phyloP scores from a whole-genome alignment of 2,329 filamentous ascomycete species.

The Colletotrichum higginsianum region DNA sequence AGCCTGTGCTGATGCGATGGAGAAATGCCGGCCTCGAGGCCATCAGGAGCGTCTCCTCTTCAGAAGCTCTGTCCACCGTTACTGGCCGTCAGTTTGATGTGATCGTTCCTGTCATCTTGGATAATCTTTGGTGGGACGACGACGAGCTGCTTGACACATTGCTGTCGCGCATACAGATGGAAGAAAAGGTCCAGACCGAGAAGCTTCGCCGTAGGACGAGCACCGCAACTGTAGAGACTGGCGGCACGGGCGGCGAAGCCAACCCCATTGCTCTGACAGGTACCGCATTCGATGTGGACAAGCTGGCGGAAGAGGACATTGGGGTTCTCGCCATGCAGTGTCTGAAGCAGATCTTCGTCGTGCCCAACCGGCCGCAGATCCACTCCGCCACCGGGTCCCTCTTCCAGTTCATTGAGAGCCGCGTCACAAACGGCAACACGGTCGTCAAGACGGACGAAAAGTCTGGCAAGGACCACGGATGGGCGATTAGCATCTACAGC shows the following conservation, averaged over 20 bases:
- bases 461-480: conserved; percentile 70
- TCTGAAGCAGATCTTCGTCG: conserved; percentile 86
- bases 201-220: conserved; percentile 80
- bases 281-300: conserved; percentile 89
- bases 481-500: conserved; percentile 87
- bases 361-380: conserved; percentile 86
- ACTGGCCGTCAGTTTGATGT: conserved; percentile 82
- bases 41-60: conserved; percentile 84
- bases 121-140: conserved; percentile 85
- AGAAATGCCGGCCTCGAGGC: conserved; percentile 81
- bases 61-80: conserved; percentile 83
- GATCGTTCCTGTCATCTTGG: conserved; percentile 87
- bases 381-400: conserved; percentile 81
- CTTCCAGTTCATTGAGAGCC: conserved; percentile 80
- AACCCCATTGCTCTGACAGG: conserved; percentile 82
- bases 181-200: conserved; percentile 79
- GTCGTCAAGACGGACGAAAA: conserved; percentile 66
- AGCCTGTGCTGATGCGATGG: conserved; percentile 85
- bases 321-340: conserved; percentile 88
- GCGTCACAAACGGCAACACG: conserved; percentile 65
- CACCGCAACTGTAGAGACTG: conserved; percentile 82
- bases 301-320: conserved; percentile 89
- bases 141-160: conserved; percentile 79
- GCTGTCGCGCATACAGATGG: conserved; percentile 75
- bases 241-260: conserved; percentile 74